A percentile compares a stretch with the other conserved stretches of the same genome.
These are phyloP conservation scores for Viridothelium virens DNA, from an alignment of 495 filamentous ascomycete species.

Conservation along the genomic window DNA sequence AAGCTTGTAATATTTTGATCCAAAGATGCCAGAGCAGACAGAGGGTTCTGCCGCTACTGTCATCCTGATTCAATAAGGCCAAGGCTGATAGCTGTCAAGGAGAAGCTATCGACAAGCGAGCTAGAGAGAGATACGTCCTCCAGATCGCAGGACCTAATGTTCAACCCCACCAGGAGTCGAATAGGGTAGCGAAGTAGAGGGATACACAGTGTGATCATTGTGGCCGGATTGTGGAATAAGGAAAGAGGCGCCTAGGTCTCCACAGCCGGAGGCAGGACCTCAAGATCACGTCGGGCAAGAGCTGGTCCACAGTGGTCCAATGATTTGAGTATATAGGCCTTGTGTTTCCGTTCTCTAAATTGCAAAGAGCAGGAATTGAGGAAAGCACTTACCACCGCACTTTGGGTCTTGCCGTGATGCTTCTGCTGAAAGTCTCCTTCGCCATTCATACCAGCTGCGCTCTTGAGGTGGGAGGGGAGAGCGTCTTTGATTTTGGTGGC, in stretches of 20 bases:
- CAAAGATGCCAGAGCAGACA: no score
- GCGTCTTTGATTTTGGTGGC: slow-evolving; percentile 59
- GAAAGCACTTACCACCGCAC: slow-evolving; percentile 76
- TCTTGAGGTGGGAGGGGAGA: slow-evolving; percentile 73
- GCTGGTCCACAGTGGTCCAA: not conserved
- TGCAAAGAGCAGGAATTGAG: slow-evolving; percentile 12
- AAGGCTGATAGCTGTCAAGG: no score
- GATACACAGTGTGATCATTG: no score
- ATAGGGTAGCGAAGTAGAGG: no score
- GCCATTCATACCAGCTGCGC: slow-evolving; percentile 45
- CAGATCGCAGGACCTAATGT: not conserved
- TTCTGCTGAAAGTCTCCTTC: slow-evolving; percentile 47
- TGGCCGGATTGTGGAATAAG: not conserved
- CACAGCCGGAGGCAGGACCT: not conserved
- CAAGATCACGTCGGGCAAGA: not conserved
- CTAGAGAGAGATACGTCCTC: not conserved
- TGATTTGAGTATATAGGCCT: not conserved
- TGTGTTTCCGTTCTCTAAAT: not conserved
- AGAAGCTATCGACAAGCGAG: not conserved
- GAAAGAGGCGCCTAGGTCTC: not conserved
- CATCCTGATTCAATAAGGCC: no score
- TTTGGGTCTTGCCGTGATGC: slow-evolving; percentile 92
- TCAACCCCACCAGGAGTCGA: not conserved
- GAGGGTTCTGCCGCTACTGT: no score
- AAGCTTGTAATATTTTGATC: no score